These are phyloP conservation scores for Pseudonitzschia pungens DNA, from an alignment of 108 stramenopile species.

Conservation along the genomic window DNA sequence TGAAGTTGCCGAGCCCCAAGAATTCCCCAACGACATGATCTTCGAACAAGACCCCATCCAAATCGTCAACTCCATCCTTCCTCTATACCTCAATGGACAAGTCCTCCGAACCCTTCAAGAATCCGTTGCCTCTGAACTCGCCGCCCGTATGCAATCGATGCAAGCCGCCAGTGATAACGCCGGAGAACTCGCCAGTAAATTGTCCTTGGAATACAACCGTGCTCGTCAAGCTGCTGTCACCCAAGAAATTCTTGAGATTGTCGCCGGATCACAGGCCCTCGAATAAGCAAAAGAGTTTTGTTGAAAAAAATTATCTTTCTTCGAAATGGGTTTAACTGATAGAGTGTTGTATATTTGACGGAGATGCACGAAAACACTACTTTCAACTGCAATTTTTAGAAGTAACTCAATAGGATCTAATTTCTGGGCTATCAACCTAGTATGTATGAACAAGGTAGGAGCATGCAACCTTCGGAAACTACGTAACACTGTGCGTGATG, in stretches of 20 bases:
- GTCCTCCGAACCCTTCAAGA: slow-evolving; percentile 94
- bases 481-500: no score
- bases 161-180: slow-evolving; percentile 96
- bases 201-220: slow-evolving; percentile 89
- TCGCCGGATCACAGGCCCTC: slow-evolving; percentile 85
- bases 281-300: slow-evolving; percentile 45
- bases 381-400: background rate
- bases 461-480: no score
- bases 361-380: background rate
- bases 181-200: slow-evolving; percentile 72
- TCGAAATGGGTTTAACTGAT: slow-evolving; percentile 1
- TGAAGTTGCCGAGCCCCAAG: slow-evolving; percentile 77
- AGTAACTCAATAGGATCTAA: no score
- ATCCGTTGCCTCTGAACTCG: slow-evolving; percentile 94
- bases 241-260: slow-evolving; percentile 95
- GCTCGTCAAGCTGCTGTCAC: slow-evolving; percentile 96
- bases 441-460: no score
- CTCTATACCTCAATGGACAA: slow-evolving; percentile 95
- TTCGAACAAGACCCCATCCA: slow-evolving; percentile 97
- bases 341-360: background rate
- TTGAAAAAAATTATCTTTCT: background rate
- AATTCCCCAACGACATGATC: slow-evolving; percentile 95
- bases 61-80: slow-evolving; percentile 96
- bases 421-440: no score
- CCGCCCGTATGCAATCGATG: slow-evolving; percentile 97